Conservation (phyloP, 352 stramenopile genomes). For the Phytophthora macrochlamydospora region DNA sequence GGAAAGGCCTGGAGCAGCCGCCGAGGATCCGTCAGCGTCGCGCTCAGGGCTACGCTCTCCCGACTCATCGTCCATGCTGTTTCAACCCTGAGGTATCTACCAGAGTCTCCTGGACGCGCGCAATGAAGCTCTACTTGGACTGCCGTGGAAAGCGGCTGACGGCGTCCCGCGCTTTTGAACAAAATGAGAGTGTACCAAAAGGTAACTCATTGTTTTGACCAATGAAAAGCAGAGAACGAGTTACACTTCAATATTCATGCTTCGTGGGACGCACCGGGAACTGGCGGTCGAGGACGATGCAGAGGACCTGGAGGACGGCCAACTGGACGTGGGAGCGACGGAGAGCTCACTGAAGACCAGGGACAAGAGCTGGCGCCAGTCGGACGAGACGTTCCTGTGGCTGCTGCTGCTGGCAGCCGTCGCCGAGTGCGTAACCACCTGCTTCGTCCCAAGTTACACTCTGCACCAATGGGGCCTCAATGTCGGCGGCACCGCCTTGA, state of each 20-base stretch:
- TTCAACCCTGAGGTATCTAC: background rate
- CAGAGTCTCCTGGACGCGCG: no score
- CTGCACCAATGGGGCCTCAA: conserved; percentile 52
- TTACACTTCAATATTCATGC: conserved; percentile 17
- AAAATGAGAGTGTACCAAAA: background rate
- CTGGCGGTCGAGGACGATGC: conserved; percentile 9
- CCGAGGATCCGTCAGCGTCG: background rate
- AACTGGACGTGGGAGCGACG: conserved; percentile 5
- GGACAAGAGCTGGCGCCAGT: conserved; percentile 37
- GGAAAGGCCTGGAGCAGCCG: conserved; percentile 9
- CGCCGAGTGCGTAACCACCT: conserved; percentile 83
- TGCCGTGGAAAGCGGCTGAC: background rate
- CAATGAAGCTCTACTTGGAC: no score
- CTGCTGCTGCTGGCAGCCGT: conserved; percentile 66
- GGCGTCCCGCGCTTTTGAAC: conserved; percentile 24
- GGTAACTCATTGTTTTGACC: background rate
- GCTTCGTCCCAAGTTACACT: conserved; percentile 65
- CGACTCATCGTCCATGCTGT: conserved; percentile 28
- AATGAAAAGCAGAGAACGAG: background rate
- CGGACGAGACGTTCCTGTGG: conserved; percentile 70
- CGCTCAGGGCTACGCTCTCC: conserved; percentile 11
- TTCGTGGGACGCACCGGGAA: conserved; percentile 22
- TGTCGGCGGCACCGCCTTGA: conserved; percentile 70
- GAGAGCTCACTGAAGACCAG: conserved; percentile 14
- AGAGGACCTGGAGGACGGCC: conserved; percentile 3